Percentiles rank a stretch among this genome's conserved stretches.
These are phyloP conservation scores for Exophiala alcalophila DNA, from an alignment of 2,329 filamentous ascomycete genomes.

Conservation along the genomic window DNA sequence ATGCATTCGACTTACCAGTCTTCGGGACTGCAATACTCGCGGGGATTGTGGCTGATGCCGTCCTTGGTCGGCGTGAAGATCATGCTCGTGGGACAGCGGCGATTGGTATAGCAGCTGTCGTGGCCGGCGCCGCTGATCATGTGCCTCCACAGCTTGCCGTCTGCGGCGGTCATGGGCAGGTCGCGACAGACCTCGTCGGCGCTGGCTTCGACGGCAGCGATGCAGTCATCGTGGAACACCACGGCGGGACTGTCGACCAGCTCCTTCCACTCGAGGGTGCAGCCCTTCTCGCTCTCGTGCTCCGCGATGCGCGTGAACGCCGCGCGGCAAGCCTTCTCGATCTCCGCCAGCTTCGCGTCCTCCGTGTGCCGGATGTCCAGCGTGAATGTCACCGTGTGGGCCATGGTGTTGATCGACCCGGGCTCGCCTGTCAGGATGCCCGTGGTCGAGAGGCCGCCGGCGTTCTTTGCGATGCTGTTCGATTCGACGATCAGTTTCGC, in stretches of 20 bases:
- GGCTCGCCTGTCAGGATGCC: slow-evolving; percentile 66
- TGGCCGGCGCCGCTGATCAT: slow-evolving; percentile 65
- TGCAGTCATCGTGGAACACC: slow-evolving; percentile 66
- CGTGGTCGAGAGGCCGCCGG: slow-evolving; percentile 66
- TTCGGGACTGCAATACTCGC: slow-evolving; percentile 60
- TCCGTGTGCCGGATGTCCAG: slow-evolving; percentile 28
- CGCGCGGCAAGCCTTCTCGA: slow-evolving; percentile 27
- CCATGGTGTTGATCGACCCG: slow-evolving; percentile 64
- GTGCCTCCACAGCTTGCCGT: slow-evolving; percentile 35
- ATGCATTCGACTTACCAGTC: slow-evolving; percentile 45
- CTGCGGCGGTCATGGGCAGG: slow-evolving; percentile 42
- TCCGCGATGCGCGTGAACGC: slow-evolving; percentile 28
- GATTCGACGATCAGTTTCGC: slow-evolving; percentile 66
- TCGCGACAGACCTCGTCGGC: slow-evolving; percentile 53
- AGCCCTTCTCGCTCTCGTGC: slow-evolving; percentile 31
- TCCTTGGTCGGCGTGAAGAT: slow-evolving; percentile 65
- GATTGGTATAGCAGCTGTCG: slow-evolving; percentile 62
- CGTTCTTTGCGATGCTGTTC: slow-evolving; percentile 60
- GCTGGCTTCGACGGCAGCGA: slow-evolving; percentile 61
- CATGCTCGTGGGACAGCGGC: slow-evolving; percentile 62
- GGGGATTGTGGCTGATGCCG: slow-evolving; percentile 62
- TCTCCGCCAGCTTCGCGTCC: slow-evolving; percentile 25
- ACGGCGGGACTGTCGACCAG: slow-evolving; percentile 46
- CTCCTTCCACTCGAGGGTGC: slow-evolving; percentile 29
- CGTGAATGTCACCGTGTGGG: slow-evolving; percentile 30